A percentile compares a stretch with the other conserved stretches of the same genome.
These are phyloP conservation scores for Tillandsia fasciculata DNA, from an alignment of 176 grass and related monocot species.

Conservation along the genomic window DNA sequence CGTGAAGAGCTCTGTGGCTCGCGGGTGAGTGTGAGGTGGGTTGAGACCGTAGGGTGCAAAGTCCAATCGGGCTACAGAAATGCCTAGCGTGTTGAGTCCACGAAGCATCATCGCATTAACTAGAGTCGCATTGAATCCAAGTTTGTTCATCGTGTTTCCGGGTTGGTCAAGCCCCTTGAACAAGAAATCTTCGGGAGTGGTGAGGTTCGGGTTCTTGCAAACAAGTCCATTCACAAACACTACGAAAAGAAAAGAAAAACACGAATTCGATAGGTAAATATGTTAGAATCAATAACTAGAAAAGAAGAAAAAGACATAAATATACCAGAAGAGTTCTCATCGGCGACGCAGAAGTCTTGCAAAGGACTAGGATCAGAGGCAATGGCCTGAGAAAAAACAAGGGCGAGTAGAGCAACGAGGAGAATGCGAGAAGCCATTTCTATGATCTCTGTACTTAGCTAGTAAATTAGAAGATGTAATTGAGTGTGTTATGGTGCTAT, in stretches of 20 bases:
- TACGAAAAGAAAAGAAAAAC: background rate
- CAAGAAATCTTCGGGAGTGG: constrained; percentile 26
- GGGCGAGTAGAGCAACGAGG: constrained; percentile 9
- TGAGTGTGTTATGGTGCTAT: background rate
- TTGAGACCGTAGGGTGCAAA: constrained; percentile 30
- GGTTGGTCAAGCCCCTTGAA: constrained; percentile 19
- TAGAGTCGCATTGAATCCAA: constrained; percentile 29
- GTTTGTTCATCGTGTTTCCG: constrained; percentile 26
- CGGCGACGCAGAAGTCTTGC: constrained; percentile 30
- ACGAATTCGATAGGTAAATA: too few relatives aligned
- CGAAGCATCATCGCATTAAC: constrained; percentile 16
- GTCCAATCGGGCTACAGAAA: constrained; percentile 38
- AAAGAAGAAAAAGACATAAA: background rate
- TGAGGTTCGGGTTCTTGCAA: constrained; percentile 18
- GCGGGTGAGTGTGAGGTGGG: constrained; percentile 28
- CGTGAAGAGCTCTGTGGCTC: constrained; percentile 12
- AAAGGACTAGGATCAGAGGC: constrained; percentile 24
- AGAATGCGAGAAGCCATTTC: constrained; percentile 15
- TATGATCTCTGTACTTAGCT: constrained; percentile 5
- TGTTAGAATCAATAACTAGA: too few relatives aligned
- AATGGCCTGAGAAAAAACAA: background rate
- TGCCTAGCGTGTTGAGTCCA: constrained; percentile 26
- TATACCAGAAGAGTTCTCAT: constrained; percentile 6
- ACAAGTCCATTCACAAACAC: constrained; percentile 26
- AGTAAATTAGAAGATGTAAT: background rate